Conservation (phyloP, 1,139 yeast species). For the Geotrichum australiense region DNA sequence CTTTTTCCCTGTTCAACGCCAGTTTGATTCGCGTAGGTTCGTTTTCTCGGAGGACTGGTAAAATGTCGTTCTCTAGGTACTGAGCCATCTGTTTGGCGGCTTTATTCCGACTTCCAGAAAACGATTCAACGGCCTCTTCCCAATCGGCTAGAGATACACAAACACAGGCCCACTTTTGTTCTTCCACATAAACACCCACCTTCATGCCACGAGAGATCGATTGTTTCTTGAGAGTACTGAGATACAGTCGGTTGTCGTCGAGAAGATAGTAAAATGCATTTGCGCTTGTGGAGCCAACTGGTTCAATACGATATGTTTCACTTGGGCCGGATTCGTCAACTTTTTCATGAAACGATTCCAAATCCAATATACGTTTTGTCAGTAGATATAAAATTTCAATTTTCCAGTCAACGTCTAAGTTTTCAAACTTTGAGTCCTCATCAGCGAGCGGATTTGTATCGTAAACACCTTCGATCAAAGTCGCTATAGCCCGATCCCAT, state of each 20-base stretch:
- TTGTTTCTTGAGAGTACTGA: conserved; percentile 25
- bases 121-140: conserved; percentile 25
- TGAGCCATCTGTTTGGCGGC: conserved; percentile 21
- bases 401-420: background rate
- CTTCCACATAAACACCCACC: background rate
- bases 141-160: conserved; percentile 32
- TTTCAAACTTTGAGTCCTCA: background rate
- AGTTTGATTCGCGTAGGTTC: conserved; percentile 25
- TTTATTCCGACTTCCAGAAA: conserved; percentile 21
- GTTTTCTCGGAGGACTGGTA: conserved; percentile 30
- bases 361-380: conserved; percentile 1
- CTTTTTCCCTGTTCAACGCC: conserved; percentile 24
- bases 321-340: conserved; percentile 16
- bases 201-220: background rate
- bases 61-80: conserved; percentile 24
- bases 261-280: conserved; percentile 31
- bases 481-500: background rate
- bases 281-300: conserved; percentile 31
- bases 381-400: background rate
- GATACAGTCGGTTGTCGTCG: conserved; percentile 34
- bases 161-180: conserved; percentile 29
- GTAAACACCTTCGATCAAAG: conserved; percentile 10
- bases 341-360: conserved; percentile 9
- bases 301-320: conserved; percentile 27
- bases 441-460: conserved; percentile 12